Evolutionary conservation across 1,139 yeast species (phyloP).

Genomic region (Diutina neorugosa): DNA sequence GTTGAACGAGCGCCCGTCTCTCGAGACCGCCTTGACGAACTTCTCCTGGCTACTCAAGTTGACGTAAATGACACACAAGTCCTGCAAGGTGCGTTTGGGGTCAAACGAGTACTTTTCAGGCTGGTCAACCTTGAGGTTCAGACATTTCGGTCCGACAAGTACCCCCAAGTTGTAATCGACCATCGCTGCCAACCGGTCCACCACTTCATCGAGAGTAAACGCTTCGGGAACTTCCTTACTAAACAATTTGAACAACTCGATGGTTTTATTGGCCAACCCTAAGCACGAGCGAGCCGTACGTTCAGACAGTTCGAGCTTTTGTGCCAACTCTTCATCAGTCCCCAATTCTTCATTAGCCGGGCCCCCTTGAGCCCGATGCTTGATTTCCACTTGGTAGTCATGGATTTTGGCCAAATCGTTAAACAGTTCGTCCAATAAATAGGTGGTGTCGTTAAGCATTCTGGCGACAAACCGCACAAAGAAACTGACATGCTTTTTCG

Average conservation of each 20-base stretch:
- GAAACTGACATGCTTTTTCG: conserved; percentile 59
- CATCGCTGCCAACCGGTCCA: conserved; percentile 92
- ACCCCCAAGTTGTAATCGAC: conserved; percentile 81
- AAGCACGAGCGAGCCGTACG: conserved; percentile 71
- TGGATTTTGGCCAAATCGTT: conserved; percentile 72
- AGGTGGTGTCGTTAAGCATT: conserved; percentile 89
- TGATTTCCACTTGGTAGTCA: conserved; percentile 49
- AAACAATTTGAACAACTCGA: conserved; percentile 65
- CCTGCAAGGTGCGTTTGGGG: conserved; percentile 61
- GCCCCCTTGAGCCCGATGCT: conserved; percentile 25
- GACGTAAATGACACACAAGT: conserved; percentile 62
- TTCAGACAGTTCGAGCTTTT: conserved; percentile 52
- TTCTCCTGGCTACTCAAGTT: conserved; percentile 53
- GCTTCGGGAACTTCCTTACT: conserved; percentile 82
- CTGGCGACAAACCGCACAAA: conserved; percentile 88
- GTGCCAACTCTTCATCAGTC: conserved; percentile 44
- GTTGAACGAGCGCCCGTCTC: conserved; percentile 82
- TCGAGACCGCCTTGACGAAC: conserved; percentile 71
- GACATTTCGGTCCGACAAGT: conserved; percentile 89
- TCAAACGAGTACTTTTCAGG: conserved; percentile 80
- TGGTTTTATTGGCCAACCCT: conserved; percentile 75
- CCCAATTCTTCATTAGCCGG: conserved; percentile 35
- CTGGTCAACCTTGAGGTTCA: conserved; percentile 71
- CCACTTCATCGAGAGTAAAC: conserved; percentile 80
- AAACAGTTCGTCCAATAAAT: conserved; percentile 80